phyloP scores from a whole-genome alignment of 208 protist species.

The Wallacemonas collosoma region DNA sequence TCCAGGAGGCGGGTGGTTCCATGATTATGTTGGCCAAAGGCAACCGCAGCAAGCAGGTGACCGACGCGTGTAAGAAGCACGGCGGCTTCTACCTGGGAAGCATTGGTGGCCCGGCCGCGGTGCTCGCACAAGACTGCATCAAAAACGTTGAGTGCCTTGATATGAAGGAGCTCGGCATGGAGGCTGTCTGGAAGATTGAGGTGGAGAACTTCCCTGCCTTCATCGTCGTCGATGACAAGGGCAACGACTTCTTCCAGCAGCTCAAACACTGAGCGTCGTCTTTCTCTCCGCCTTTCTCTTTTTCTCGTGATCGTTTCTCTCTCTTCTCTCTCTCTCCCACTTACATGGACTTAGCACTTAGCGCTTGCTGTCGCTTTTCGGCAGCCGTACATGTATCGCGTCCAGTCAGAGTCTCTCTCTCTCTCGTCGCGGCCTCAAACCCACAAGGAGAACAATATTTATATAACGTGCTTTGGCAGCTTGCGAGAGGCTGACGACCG shows the following conservation, averaged over 20 bases:
- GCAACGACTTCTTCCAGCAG: conserved; percentile 95
- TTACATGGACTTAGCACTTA: conserved; percentile 15
- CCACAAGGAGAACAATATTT: background rate
- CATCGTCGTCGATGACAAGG: conserved; percentile 98
- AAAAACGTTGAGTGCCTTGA: conserved; percentile 94
- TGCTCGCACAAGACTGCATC: conserved; percentile 94
- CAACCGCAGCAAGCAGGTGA: conserved; percentile 93
- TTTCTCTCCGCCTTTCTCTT: background rate
- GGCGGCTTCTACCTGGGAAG: conserved; percentile 97
- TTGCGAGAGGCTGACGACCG: too few species aligned
- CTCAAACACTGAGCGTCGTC: conserved; percentile 42
- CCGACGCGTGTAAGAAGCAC: conserved; percentile 94
- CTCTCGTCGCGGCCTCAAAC: background rate
- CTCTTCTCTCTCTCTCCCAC: conserved; percentile 3
- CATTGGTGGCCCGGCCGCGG: conserved; percentile 96
- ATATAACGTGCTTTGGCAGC: too few species aligned
- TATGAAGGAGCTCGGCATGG: conserved; percentile 92
- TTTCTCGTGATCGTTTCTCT: background rate
- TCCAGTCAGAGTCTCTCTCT: too few species aligned
- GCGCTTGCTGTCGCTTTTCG: background rate
- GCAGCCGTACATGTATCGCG: too few species aligned
- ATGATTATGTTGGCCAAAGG: conserved; percentile 97
- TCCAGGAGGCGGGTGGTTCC: conserved; percentile 91
- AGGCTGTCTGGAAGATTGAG: conserved; percentile 95
- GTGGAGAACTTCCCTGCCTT: conserved; percentile 98